phyloP scores from a whole-genome alignment of 176 grass and related monocot species.

The Dendrocalamus sinicus region DNA sequence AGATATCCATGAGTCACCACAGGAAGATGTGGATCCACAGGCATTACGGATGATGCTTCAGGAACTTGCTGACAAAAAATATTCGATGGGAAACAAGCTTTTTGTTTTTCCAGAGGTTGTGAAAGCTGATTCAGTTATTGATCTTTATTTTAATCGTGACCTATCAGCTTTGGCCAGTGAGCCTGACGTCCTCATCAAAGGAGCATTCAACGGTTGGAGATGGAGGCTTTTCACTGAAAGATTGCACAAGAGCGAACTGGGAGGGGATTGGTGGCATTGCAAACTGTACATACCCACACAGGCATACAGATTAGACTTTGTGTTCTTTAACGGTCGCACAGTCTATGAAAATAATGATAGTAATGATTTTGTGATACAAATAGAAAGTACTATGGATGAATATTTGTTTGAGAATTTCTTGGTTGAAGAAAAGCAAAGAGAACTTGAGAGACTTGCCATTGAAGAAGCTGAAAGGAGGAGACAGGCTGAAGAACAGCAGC shows the following conservation, averaged over 20 bases:
- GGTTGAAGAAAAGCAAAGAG: conserved; percentile 65
- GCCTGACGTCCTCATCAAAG: conserved; percentile 76
- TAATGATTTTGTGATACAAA: conserved; percentile 65
- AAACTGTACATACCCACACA: conserved; percentile 80
- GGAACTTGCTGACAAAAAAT: conserved; percentile 61
- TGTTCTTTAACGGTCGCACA: conserved; percentile 72
- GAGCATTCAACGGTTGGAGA: conserved; percentile 87
- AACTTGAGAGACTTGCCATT: conserved; percentile 65
- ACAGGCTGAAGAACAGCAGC: conserved; percentile 49
- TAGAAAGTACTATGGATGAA: conserved; percentile 84
- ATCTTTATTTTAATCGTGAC: conserved; percentile 69
- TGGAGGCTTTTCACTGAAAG: conserved; percentile 81
- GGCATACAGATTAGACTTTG: conserved; percentile 86
- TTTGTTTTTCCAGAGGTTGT: conserved; percentile 65
- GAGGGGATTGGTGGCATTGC: conserved; percentile 82
- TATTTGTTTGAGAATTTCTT: conserved; percentile 72
- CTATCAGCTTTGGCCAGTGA: conserved; percentile 68
- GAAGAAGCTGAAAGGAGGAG: conserved; percentile 83
- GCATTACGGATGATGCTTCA: conserved; percentile 45
- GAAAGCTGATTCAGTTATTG: conserved; percentile 60
- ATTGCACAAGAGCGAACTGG: conserved; percentile 71
- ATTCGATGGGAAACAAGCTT: conserved; percentile 54
- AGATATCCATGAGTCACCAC: conserved; percentile 26
- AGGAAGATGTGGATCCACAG: conserved; percentile 52
- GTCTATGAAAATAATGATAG: conserved; percentile 85